Evolutionary conservation across 169 alveolate genomes (phyloP), one percentile per base, ranked within the genome.

Genomic region (Plasmodium vivax): DNA sequence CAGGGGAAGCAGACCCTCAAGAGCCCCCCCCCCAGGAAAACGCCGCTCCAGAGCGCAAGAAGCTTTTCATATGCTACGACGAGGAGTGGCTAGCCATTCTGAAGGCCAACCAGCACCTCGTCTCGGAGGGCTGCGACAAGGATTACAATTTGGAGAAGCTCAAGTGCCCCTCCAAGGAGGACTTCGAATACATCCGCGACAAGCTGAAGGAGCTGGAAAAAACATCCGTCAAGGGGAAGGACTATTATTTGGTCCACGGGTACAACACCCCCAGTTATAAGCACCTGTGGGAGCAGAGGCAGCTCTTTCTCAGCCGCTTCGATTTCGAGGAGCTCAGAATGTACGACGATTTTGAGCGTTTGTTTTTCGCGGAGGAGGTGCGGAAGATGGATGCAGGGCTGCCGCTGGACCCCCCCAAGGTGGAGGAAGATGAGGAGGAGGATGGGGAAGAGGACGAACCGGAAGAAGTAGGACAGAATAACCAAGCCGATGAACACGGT

Each of bases 21-120:
- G 79, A 38, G 38, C 10, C 5, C 14, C 6, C n/a, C 36, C 7
- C 81, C n/a, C 41, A 75, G 36, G 34, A 51, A 7, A n/a, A n/a
- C 38, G 27, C 30, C 30, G 27, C 23, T 19, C 58, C 73, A 30
- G 85, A 85, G 38, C 30, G 77, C 32, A 73, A 84, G 58, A 27
- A 75, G 41, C 47, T 27, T 5, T 75, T 75, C 62, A 30, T 85
- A 85, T 85, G 93, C 47, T 85, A 85, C 41, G 93, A 85, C 62
- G 16, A 51, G 43, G 93, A 85, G 38, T 85, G 93, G 93, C 85
- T 85, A 74, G 93, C 93, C 32, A 85, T 85, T n/a, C 6, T 85
- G 43, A 85, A 85, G 62, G 93, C 93, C 27, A 85, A 85, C 41
- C 93, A 85, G 23, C 79, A 85, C 14, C 62, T 85, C 19, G 30